phyloP scores from a whole-genome alignment of 225 moss, liverwort and hornwort genomes.

The Climacium dendroides region DNA sequence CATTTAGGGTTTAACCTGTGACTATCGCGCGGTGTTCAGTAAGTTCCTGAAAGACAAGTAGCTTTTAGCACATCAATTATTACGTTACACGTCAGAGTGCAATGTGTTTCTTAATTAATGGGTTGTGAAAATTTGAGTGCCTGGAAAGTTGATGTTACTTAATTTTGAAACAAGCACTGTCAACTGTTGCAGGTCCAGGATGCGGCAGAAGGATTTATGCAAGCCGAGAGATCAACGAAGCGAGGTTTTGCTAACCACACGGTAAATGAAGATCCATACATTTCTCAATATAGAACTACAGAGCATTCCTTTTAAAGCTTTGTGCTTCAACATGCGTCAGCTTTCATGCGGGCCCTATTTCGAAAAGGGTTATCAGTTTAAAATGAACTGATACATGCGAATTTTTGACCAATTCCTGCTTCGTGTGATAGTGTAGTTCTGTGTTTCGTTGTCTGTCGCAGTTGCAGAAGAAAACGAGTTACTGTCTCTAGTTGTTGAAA shows the following conservation, averaged over 20 bases:
- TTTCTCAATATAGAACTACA: neutral
- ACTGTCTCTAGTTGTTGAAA: neutral
- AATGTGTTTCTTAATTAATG: neutral
- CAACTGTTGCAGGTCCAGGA: constrained; percentile 6
- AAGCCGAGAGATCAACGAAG: constrained; percentile 16
- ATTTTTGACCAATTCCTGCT: neutral
- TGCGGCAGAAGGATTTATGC: constrained; percentile 9
- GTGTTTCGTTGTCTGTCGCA: neutral
- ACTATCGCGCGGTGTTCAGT: neutral
- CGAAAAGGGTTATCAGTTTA: neutral
- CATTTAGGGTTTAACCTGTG: neutral
- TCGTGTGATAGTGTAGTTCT: neutral
- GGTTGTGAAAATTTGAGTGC: neutral
- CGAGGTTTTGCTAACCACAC: constrained; percentile 6
- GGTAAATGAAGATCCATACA: constrained; percentile 1
- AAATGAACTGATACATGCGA: neutral
- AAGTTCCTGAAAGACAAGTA: neutral
- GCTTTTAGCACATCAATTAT: neutral
- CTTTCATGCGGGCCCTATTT: neutral
- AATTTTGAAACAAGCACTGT: neutral
- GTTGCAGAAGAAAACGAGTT: neutral
- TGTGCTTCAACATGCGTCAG: neutral
- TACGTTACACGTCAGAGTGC: neutral
- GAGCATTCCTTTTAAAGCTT: neutral
- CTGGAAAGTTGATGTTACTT: neutral